These are phyloP conservation scores for Phytomonas francai DNA, from an alignment of 208 protist genomes.

Conservation along the genomic window DNA sequence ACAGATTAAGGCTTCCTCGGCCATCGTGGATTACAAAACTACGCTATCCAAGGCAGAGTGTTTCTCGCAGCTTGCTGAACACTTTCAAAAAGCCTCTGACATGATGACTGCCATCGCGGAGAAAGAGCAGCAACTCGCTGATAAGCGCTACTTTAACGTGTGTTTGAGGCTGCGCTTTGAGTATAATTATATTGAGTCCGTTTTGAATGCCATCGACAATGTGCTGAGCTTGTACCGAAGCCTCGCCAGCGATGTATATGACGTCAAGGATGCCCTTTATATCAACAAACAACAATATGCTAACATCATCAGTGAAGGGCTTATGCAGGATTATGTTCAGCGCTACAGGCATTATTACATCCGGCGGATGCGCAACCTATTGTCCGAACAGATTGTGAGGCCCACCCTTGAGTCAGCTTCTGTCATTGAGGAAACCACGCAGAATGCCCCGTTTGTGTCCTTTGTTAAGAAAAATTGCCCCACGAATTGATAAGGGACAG, in stretches of 20 bases:
- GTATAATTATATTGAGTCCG: conserved; percentile 46
- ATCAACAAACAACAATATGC: conserved; percentile 20
- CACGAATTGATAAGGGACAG: too few species aligned
- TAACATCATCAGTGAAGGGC: conserved; percentile 30
- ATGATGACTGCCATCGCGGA: conserved; percentile 15
- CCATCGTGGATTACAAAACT: conserved; percentile 27
- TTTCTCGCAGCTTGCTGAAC: conserved; percentile 18
- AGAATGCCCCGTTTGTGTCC: too few species aligned
- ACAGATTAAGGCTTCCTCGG: conserved; percentile 24
- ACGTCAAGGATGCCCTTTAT: conserved; percentile 23
- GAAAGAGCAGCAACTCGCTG: conserved; percentile 23
- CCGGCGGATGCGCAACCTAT: conserved; percentile 45
- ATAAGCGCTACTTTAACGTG: conserved; percentile 49
- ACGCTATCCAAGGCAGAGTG: conserved; percentile 20
- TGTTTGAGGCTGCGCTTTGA: conserved; percentile 56
- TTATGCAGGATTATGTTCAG: conserved; percentile 34
- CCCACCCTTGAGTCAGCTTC: conserved; percentile 18
- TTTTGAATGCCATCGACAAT: conserved; percentile 59
- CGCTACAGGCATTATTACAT: conserved; percentile 50
- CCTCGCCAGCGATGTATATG: conserved; percentile 12
- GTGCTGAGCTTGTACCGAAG: conserved; percentile 33
- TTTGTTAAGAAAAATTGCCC: too few species aligned
- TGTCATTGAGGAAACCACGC: too few species aligned
- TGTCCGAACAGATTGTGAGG: conserved; percentile 23
- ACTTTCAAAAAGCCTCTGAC: conserved; percentile 15